Evolutionary conservation across 2,329 filamentous ascomycete genomes (phyloP).

Genomic region (Aspergillus clavatus): DNA sequence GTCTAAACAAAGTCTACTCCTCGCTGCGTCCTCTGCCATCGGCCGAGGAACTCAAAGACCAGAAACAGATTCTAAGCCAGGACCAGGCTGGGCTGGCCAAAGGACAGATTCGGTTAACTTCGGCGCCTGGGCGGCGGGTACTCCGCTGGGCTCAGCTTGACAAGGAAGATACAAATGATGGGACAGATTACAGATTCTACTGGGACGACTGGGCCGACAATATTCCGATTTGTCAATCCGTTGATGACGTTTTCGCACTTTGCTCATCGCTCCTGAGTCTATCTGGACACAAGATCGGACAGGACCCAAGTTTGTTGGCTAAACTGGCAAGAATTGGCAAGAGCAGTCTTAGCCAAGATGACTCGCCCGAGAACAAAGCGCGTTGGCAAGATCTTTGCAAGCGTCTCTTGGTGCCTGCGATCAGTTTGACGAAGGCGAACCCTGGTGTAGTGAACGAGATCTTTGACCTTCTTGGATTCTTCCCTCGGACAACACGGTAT

Average conservation of each 20-base stretch:
- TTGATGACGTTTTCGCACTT: constrained; percentile 85
- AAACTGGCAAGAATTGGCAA: constrained; percentile 84
- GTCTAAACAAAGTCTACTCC: constrained; percentile 69
- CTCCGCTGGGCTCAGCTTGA: constrained; percentile 83
- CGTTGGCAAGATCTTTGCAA: constrained; percentile 84
- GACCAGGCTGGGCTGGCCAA: constrained; percentile 67
- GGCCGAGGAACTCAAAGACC: constrained; percentile 42
- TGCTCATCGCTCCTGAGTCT: constrained; percentile 80
- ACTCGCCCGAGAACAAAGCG: constrained; percentile 62
- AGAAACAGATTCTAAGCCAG: constrained; percentile 47
- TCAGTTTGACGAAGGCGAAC: constrained; percentile 82
- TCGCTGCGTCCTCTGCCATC: constrained; percentile 46
- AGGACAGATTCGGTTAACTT: constrained; percentile 60
- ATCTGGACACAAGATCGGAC: constrained; percentile 83
- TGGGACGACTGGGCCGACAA: constrained; percentile 98
- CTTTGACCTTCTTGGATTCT: constrained; percentile 75
- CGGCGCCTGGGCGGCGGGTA: constrained; percentile 59
- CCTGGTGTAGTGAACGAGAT: constrained; percentile 79
- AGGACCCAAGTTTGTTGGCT: constrained; percentile 69
- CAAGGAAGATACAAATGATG: constrained; percentile 67
- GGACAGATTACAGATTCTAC: constrained; percentile 80
- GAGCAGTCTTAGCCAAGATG: constrained; percentile 66
- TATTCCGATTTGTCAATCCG: constrained; percentile 80
- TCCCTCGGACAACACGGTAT: constrained; percentile 72
- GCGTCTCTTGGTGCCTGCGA: constrained; percentile 76